Evolutionary conservation across 768 basidiomycete genomes (phyloP), one percentile per base, ranked within the genome.

Genomic region (Mycena kentingensis): DNA sequence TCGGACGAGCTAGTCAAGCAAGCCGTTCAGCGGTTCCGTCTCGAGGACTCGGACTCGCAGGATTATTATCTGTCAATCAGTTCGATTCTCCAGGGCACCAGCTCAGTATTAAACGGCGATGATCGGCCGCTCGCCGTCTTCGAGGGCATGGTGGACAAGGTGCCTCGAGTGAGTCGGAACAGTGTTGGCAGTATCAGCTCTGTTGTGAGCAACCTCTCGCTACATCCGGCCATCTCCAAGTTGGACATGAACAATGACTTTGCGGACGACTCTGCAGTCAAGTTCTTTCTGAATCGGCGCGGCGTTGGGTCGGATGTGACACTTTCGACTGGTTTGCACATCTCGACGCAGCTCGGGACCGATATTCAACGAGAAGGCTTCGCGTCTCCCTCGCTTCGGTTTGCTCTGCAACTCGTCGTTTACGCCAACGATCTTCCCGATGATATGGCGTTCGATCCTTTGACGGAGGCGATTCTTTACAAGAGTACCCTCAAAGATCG

Each of bases 191-290:
- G 92, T 66, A 96, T 99, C 61, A 93, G 85, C 63, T 95, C 92
- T 16, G 77, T 99, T 21, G 80, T 88, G 31, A 94, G 91, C 65
- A 94, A 95, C 64, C 77, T 98, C 22, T 91, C 89, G 3, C 87
- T 91, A 82, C 92, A 98, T 65, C 95, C 96, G 15, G 95, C 97
- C 15, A 99, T 98, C 70, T 87, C 83, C 65, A 91, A 90, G 66
- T 74, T 98, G 35, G 84, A 90, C 38, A 96, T 97, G 93, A n/a
- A n/a, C 11, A 97, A 94, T 62, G 97, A 98, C 66, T 98, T 95
- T 65, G 90, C 90, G 36, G 97, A 99, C 60, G 97, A 98, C 65
- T 93, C 94, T 4, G 86, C 89, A 0, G 95, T 98, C 71, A 98
- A 98, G 69, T 89, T 98, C 70, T 99, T 97, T 70, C 70, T 98